Evolutionary conservation across 768 basidiomycete species (phyloP).

Genomic region (Gymnopilus dilepis): DNA sequence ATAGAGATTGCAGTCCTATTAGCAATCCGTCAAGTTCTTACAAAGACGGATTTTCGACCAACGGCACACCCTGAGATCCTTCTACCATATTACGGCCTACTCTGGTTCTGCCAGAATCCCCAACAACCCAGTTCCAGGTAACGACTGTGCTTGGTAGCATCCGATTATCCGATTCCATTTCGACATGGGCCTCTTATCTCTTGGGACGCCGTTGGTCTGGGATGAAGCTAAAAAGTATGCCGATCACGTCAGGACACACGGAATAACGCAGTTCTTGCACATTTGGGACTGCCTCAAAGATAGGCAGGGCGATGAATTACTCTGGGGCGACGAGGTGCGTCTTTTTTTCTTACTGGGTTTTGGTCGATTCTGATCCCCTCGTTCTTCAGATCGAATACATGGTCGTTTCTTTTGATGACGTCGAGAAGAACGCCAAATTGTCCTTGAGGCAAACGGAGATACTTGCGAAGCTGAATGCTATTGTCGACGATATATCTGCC

Average conservation of each 20-base stretch:
- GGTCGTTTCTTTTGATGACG: slow-evolving; percentile 85
- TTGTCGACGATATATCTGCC: slow-evolving; percentile 68
- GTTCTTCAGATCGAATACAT: slow-evolving; percentile 83
- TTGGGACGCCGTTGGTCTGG: slow-evolving; percentile 94
- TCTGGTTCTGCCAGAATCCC: slow-evolving; percentile 2
- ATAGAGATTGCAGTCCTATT: slow-evolving; percentile 17
- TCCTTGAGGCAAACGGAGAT: slow-evolving; percentile 97
- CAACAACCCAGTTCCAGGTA: neutral
- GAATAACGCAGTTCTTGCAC: slow-evolving; percentile 93
- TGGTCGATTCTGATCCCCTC: slow-evolving; percentile 9
- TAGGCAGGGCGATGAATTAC: slow-evolving; percentile 85
- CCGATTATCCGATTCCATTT: slow-evolving; percentile 1
- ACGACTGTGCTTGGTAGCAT: slow-evolving; percentile 1
- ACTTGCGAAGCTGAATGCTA: slow-evolving; percentile 72
- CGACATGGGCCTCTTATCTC: slow-evolving; percentile 87
- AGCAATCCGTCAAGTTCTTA: slow-evolving; percentile 30
- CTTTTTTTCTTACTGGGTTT: neutral
- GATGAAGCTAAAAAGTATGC: slow-evolving; percentile 86
- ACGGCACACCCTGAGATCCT: slow-evolving; percentile 6
- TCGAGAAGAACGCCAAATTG: slow-evolving; percentile 79
- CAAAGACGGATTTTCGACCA: slow-evolving; percentile 27
- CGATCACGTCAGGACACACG: slow-evolving; percentile 89
- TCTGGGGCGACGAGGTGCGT: slow-evolving; percentile 98
- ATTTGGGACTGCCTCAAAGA: slow-evolving; percentile 94
- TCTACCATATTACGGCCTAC: slow-evolving; percentile 10